Percentiles rank a stretch among this genome's conserved stretches.
These are phyloP conservation scores for Clavariopsis aquatica DNA, from an alignment of 495 filamentous ascomycete genomes.

Conservation along the genomic window DNA sequence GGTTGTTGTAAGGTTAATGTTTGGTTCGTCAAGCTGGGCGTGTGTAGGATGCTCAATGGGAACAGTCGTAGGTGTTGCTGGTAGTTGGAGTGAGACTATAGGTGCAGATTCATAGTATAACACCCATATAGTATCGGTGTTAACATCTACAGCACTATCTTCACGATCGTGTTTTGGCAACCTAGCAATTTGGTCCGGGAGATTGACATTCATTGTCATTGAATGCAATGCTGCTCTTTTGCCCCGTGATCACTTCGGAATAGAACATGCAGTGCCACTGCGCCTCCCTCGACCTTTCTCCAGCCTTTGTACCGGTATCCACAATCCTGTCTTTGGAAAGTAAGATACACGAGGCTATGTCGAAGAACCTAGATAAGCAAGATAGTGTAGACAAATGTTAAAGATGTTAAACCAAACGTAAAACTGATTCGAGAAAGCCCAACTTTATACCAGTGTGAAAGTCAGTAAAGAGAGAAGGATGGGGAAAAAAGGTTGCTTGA, in stretches of 20 bases:
- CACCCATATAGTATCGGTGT: not conserved
- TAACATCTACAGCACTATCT: conserved; percentile 1
- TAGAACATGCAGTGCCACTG: not conserved
- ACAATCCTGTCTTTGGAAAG: not conserved
- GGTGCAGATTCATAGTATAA: no score
- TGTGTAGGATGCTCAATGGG: not conserved
- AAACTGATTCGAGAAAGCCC: not conserved
- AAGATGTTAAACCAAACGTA: not conserved
- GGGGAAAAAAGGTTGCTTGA: not conserved
- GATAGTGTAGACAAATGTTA: not conserved
- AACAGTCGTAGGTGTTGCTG: not conserved
- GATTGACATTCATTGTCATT: not conserved
- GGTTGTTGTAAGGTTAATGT: no score
- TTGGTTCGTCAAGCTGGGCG: no score
- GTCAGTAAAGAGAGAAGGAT: not conserved
- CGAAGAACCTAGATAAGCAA: not conserved
- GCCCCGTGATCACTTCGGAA: not conserved
- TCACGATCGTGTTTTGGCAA: not conserved
- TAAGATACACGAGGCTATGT: not conserved
- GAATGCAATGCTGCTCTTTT: not conserved
- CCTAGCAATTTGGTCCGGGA: not conserved
- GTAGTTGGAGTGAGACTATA: not conserved
- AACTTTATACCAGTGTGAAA: not conserved
- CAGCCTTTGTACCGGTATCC: not conserved
- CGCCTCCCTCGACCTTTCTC: not conserved